Evolutionary conservation across 441 rosid species (phyloP).

Genomic region (Isatis lusitanica): DNA sequence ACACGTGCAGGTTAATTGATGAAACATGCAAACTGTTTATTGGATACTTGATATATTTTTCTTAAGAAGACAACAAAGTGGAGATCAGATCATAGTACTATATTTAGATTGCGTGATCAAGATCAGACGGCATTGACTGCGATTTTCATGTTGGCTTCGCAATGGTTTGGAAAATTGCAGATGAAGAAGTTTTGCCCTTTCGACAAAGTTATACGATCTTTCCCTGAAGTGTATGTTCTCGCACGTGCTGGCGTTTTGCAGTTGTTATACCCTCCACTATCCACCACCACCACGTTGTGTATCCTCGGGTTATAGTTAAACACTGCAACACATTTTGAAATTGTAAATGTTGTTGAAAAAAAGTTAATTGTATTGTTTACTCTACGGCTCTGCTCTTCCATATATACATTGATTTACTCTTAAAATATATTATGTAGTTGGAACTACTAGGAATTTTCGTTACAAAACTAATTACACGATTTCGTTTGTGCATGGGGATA

Average conservation of each 20-base stretch:
- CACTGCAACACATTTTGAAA: slow-evolving; percentile 36
- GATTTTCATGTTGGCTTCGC: slow-evolving; percentile 60
- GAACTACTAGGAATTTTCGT: background rate
- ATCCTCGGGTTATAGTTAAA: slow-evolving; percentile 50
- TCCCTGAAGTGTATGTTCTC: slow-evolving; percentile 41
- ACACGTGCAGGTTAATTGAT: background rate
- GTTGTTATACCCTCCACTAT: slow-evolving; percentile 38
- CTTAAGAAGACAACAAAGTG: background rate
- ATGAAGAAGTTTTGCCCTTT: slow-evolving; percentile 55
- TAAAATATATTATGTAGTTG: background rate
- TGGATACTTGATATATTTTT: background rate
- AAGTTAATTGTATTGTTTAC: background rate
- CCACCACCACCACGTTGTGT: slow-evolving; percentile 58
- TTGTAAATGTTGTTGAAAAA: background rate
- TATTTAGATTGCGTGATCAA: background rate
- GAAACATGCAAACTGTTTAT: slow-evolving; percentile 17
- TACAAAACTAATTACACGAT: background rate
- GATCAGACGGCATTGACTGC: slow-evolving; percentile 49
- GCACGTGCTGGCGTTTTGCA: slow-evolving; percentile 48
- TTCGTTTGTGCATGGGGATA: slow-evolving; percentile 4
- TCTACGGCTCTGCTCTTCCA: background rate
- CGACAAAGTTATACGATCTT: slow-evolving; percentile 54
- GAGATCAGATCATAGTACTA: background rate
- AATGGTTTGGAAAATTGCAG: slow-evolving; percentile 51
- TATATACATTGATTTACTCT: background rate